Evolutionary conservation across 148 eudicot species (phyloP).

Genomic region (Heliosperma pusillum): DNA sequence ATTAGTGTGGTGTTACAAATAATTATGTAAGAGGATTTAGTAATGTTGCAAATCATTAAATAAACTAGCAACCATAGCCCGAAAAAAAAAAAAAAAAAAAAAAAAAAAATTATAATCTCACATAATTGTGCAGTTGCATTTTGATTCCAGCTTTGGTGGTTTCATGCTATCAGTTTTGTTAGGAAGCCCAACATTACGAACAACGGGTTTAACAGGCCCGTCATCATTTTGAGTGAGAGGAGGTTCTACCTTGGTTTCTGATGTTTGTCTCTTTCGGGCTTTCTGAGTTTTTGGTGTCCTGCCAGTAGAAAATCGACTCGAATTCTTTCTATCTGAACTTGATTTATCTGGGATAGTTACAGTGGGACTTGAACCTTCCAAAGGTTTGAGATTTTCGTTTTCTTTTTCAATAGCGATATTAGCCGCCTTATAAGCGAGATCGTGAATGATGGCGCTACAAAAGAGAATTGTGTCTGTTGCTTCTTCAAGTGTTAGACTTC

Average conservation of each 20-base stretch:
- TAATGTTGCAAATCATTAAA: slow-evolving; percentile 31
- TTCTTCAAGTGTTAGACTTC: slow-evolving; percentile 81
- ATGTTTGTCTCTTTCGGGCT: slow-evolving; percentile 35
- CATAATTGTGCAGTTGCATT: slow-evolving; percentile 97
- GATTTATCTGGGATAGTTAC: slow-evolving; percentile 36
- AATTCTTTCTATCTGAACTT: slow-evolving; percentile 24
- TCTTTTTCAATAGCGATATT: slow-evolving; percentile 67
- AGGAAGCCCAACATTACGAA: slow-evolving; percentile 56
- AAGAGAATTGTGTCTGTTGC: slow-evolving; percentile 86
- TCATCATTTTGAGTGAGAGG: slow-evolving; percentile 31
- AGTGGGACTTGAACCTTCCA: slow-evolving; percentile 47
- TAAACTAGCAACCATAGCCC: slow-evolving; percentile 20
- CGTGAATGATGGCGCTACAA: slow-evolving; percentile 80
- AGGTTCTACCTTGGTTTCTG: slow-evolving; percentile 38
- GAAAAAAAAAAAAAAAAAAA: too few species aligned
- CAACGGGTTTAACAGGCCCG: slow-evolving; percentile 30
- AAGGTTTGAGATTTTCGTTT: slow-evolving; percentile 51
- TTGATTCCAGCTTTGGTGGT: slow-evolving; percentile 87
- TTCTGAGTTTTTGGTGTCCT: slow-evolving; percentile 57
- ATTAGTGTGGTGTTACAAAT: slow-evolving; percentile 27
- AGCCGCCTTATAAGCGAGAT: slow-evolving; percentile 77
- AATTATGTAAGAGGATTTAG: slow-evolving; percentile 29
- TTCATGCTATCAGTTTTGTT: slow-evolving; percentile 48
- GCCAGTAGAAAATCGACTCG: slow-evolving; percentile 29
- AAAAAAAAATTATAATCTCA: slow-evolving; percentile 27